Evolutionary conservation across 495 filamentous ascomycete genomes (phyloP), one percentile per base, ranked within the genome.

Genomic region (Penicillium chermesinum): DNA sequence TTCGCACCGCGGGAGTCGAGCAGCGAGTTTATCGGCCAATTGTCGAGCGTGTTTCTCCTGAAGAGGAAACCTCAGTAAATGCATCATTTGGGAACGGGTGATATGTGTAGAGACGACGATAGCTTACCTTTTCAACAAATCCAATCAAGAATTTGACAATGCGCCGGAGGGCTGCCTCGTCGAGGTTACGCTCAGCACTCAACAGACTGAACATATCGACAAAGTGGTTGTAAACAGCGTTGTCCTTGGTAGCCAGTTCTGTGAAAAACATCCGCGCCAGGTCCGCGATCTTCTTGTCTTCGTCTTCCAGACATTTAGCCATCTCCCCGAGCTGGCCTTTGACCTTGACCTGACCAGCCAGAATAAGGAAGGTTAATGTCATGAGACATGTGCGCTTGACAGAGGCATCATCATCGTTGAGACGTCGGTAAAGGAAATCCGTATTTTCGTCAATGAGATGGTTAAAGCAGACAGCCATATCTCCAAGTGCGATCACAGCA

Each of bases 391-490:
- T 99, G 7, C 93, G 81, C 75, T 97, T 97, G 27, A 99, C 93
- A 6, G 85, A 91, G 25, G 79, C 80, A 55, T 96, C 89, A 9
- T 80, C 72, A 59, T 99, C 93, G 37, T 91, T 91, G 2, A 99
- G 78, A 25, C 93, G 82, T 17, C 91, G 83, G 62, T 99, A 99
- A 33, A 99, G 67, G 75, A 96, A 99, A 54, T 99, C 93, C 0
- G 94, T 99, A 61, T 97, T 97, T 67, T 99, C 93, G 58, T 99
- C 93, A 48, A 99, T 96, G 32, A 99, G 81, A 56, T 99, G 93
- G 61, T 99, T 99, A 76, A 97, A 97, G 76, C 90, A 96, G 15
- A 99, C 93, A 0, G 93, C 93, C 93, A 99, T 99, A 51, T 99
- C 93, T 33, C 94, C 93, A 0, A 99, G 79, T 0, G 94, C 91